Evolutionary conservation across 495 filamentous ascomycete genomes (phyloP).

Genomic region (Darksidea phi): DNA sequence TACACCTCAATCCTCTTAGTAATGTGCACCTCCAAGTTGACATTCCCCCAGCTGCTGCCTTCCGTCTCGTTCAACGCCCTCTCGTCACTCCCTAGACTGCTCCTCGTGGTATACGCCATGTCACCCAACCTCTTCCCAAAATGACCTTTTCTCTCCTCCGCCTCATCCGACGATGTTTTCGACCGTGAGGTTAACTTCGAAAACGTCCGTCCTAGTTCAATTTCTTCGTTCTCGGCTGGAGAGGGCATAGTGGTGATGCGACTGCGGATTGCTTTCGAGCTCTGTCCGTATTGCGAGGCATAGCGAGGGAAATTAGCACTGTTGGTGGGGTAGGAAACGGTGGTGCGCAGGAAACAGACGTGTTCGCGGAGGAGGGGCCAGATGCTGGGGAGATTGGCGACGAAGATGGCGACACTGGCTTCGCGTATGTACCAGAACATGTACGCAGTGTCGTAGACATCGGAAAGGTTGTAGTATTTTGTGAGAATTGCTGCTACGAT

Average conservation of each 20-base stretch:
- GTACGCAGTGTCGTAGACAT: constrained; percentile 31
- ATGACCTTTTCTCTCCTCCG: constrained; percentile 5
- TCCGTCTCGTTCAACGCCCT: neutral
- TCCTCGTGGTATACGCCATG: neutral
- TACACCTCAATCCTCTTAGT: constrained; percentile 23
- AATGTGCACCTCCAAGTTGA: constrained; percentile 15
- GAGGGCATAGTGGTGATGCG: neutral
- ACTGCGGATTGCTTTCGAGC: neutral
- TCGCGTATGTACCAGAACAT: constrained; percentile 39
- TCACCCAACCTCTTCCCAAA: constrained; percentile 4
- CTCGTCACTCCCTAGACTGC: constrained; percentile 13
- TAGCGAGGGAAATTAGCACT: neutral
- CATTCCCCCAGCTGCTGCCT: constrained; percentile 1
- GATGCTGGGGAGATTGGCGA: constrained; percentile 34
- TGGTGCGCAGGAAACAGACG: constrained; percentile 23
- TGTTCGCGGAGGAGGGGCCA: constrained; percentile 35
- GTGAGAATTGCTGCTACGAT: constrained; percentile 38
- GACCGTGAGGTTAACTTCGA: neutral
- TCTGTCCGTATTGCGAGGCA: constrained; percentile 14
- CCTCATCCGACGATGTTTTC: neutral
- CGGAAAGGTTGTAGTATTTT: constrained; percentile 33
- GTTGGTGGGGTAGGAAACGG: constrained; percentile 1
- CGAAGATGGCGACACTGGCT: constrained; percentile 34
- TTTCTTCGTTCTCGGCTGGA: neutral
- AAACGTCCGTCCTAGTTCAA: constrained; percentile 1